Conservation (phyloP, 108 stramenopile species). For the Mayamaea pseudoterrestris region DNA sequence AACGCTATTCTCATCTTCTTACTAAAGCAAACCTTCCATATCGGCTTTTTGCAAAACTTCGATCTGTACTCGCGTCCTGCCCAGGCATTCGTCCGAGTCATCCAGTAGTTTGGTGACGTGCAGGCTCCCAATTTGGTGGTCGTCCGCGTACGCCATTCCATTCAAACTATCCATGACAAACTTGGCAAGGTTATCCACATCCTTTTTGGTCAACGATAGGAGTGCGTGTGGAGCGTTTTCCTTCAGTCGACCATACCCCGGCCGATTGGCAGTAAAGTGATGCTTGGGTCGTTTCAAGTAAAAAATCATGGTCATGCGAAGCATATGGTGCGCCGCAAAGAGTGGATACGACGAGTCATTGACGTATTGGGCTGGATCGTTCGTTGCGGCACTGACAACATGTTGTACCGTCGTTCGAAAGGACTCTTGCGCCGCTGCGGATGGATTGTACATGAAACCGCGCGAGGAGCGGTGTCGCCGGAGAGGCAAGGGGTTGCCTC, state of each 20-base stretch:
- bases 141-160: slow-evolving; percentile 57
- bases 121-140: slow-evolving; percentile 58
- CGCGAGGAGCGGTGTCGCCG: slow-evolving; percentile 57
- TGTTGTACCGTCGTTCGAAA: slow-evolving; percentile 40
- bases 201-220: slow-evolving; percentile 23
- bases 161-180: slow-evolving; percentile 81
- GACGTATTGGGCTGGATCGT: background rate
- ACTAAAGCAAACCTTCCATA: too few relatives aligned
- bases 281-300: slow-evolving; percentile 59
- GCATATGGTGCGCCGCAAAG: slow-evolving; percentile 13
- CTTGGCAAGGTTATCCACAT: slow-evolving; percentile 78
- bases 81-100: slow-evolving; percentile 41
- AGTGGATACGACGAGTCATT: slow-evolving; percentile 11
- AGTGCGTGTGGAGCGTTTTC: slow-evolving; percentile 26
- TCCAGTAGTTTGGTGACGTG: slow-evolving; percentile 59
- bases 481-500: slow-evolving; percentile 72
- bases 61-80: slow-evolving; percentile 46
- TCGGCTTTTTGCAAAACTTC: slow-evolving; percentile 24
- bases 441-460: slow-evolving; percentile 76
- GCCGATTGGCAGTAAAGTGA: slow-evolving; percentile 43
- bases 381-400: slow-evolving; percentile 8
- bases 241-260: slow-evolving; percentile 34
- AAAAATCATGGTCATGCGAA: slow-evolving; percentile 46
- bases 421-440: slow-evolving; percentile 32
- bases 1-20: too few relatives aligned